Conservation (phyloP, 2,329 filamentous ascomycete species). For the Beauveria pseudobassiana region DNA sequence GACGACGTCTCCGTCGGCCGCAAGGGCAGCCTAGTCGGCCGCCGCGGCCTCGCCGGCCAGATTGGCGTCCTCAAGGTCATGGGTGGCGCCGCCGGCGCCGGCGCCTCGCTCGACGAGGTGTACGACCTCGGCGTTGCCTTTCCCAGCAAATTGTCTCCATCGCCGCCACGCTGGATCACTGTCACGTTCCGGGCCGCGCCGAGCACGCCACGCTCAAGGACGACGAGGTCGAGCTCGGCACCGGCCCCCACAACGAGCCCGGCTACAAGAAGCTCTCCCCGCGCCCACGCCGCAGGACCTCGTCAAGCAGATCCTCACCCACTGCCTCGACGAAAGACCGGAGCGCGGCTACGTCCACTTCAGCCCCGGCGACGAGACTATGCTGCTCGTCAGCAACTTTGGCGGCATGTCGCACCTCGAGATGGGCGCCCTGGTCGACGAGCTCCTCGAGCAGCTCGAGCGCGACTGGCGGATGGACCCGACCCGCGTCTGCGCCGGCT, state of each 20-base stretch:
- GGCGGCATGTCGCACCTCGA: slow-evolving; percentile 52
- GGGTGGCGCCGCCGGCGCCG: slow-evolving; percentile 41
- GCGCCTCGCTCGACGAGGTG: slow-evolving; percentile 41
- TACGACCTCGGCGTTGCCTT: slow-evolving; percentile 41
- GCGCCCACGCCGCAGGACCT: slow-evolving; percentile 40
- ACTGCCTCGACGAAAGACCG: slow-evolving; percentile 50
- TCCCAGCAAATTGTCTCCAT: slow-evolving; percentile 48
- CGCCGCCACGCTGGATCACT: slow-evolving; percentile 52
- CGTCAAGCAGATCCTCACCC: slow-evolving; percentile 48
- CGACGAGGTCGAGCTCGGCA: slow-evolving; percentile 55
- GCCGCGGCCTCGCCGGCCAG: slow-evolving; percentile 55
- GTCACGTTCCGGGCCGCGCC: slow-evolving; percentile 47
- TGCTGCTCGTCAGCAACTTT: slow-evolving; percentile 52
- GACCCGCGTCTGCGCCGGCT: slow-evolving; percentile 51
- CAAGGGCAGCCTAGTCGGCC: slow-evolving; percentile 49
- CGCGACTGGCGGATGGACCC: slow-evolving; percentile 41
- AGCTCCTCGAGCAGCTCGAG: slow-evolving; percentile 43
- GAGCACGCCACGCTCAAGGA: slow-evolving; percentile 40
- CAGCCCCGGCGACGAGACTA: slow-evolving; percentile 37
- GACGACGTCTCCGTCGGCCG: slow-evolving; percentile 59
- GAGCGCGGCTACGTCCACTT: slow-evolving; percentile 44
- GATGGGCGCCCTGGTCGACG: slow-evolving; percentile 45
- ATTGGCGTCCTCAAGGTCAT: slow-evolving; percentile 52
- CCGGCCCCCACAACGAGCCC: slow-evolving; percentile 61
- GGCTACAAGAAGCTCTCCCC: slow-evolving; percentile 48